phyloP scores from a whole-genome alignment of 2,329 filamentous ascomycete species.

The Diplodia scrobiculata region DNA sequence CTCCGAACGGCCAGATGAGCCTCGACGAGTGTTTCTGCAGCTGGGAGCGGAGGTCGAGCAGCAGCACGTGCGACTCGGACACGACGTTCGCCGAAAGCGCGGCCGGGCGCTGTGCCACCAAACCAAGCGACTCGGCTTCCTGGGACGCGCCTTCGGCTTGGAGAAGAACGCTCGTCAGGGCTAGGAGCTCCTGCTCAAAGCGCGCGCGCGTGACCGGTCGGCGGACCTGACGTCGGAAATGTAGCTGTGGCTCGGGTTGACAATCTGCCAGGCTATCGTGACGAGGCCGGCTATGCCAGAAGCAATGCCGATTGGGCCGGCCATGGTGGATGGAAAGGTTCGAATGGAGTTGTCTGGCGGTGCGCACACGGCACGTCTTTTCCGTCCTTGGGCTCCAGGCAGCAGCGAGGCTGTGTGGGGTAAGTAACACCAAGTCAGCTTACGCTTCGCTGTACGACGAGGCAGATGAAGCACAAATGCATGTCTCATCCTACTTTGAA shows the following conservation, averaged over 20 bases:
- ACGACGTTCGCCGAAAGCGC: not conserved
- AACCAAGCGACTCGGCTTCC: not conserved
- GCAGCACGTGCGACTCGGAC: not conserved
- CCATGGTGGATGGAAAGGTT: not conserved
- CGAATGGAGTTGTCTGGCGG: not conserved
- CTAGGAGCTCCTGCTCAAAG: not conserved
- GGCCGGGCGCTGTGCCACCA: not conserved
- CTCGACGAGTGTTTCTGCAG: not conserved
- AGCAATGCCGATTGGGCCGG: not conserved
- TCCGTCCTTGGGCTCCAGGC: not conserved
- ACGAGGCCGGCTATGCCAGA: not conserved
- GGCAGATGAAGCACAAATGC: no score
- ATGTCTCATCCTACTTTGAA: no score
- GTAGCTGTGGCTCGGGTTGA: conserved; percentile 1
- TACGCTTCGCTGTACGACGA: no score
- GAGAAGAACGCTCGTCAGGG: not conserved
- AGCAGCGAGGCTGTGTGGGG: not conserved
- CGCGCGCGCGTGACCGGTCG: not conserved
- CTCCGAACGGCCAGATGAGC: not conserved
- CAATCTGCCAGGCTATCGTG: not conserved
- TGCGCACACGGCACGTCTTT: not conserved
- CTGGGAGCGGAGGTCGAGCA: not conserved
- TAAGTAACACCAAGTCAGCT: no score
- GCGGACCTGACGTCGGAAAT: not conserved
- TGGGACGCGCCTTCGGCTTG: not conserved